Evolutionary conservation across 176 grass and related monocot genomes (phyloP).

Genomic region (Oryza meridionalis): DNA sequence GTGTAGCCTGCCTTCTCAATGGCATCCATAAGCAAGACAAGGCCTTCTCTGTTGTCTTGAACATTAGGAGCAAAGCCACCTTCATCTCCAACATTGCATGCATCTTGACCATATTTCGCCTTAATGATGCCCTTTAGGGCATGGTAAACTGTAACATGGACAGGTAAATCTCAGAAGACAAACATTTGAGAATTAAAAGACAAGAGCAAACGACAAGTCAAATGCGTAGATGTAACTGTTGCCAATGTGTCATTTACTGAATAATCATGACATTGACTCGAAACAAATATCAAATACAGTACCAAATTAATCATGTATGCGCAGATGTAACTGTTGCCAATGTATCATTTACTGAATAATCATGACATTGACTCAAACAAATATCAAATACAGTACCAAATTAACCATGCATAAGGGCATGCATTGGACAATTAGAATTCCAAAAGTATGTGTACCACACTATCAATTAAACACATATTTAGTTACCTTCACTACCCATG

Average conservation of each 20-base stretch:
- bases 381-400: background rate
- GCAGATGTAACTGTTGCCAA: background rate
- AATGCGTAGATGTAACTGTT: background rate
- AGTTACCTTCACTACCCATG: conserved; percentile 92
- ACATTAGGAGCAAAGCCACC: conserved; percentile 99
- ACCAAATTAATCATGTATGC: background rate
- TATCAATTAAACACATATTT: background rate
- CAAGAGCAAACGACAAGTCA: background rate
- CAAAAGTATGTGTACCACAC: background rate
- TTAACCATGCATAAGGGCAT: background rate
- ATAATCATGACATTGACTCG: background rate
- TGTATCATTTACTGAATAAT: background rate
- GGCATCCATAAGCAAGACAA: conserved; percentile 96
- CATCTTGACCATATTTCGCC: conserved; percentile 97
- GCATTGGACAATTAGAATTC: background rate
- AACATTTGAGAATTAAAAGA: conserved; percentile 17
- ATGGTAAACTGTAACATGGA: conserved; percentile 70
- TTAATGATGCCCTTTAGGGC: conserved; percentile 96
- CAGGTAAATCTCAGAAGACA: conserved; percentile 1
- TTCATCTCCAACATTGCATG: conserved; percentile 98
- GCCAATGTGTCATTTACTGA: background rate
- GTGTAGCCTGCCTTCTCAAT: conserved; percentile 94
- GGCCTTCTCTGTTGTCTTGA: conserved; percentile 97
- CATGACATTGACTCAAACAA: background rate
- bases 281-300: conserved; percentile 25